Base-by-base conservation (phyloP, 208 protist species). In the Ichthyophonus hoferi region DNA sequence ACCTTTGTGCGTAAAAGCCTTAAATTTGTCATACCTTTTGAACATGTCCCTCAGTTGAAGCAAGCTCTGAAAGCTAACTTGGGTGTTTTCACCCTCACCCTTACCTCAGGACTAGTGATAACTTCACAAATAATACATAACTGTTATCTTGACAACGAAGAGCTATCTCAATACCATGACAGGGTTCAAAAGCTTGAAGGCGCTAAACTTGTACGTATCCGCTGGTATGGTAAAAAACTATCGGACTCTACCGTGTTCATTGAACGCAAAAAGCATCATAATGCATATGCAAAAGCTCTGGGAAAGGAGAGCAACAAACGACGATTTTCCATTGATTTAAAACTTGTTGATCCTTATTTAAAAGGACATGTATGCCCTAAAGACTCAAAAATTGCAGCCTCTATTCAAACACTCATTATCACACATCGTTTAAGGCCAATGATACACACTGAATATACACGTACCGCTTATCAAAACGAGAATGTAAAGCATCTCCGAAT, bases 81-180 rank as follows among this genome's bases (percentile, higher is more conserved):
- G 50, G 50, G 50, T 67, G 39, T 85, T 33, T 85, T 37, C 24
- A 14, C 81, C 12, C 41, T 85, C 33, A 85, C 33, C 14, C 81
- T 85, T n/a, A 14, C 81, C 14, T 37, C 35, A 37, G 81, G 81
- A 14, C 33, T 42, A 43, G 81, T 85, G 35, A 38, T 85, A 58
- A 17, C 38, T 24, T 85, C 81, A 58, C 81, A 85, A 42, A 38
- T 58, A 0, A 85, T n/a, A 0, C 24, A 85, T 50, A 85, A 38
- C 0, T 85, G n/a, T 38, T 93, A 93, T 83, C 92, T 91, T 67
- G 92, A 93, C 84, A 91, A 91, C 78, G 76, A 85, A 14, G 41
- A 88, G 14, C 77, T 90, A 17, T 40, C 89, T 58, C 88, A 91
- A 1, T 93, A 92, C 79, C 40, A 91, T 14, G 90, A 89, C 3